A percentile compares a stretch with the other conserved stretches of the same genome.
Evolutionary conservation across 495 filamentous ascomycete genomes (phyloP).

Genomic region (Podospora appendiculata): DNA sequence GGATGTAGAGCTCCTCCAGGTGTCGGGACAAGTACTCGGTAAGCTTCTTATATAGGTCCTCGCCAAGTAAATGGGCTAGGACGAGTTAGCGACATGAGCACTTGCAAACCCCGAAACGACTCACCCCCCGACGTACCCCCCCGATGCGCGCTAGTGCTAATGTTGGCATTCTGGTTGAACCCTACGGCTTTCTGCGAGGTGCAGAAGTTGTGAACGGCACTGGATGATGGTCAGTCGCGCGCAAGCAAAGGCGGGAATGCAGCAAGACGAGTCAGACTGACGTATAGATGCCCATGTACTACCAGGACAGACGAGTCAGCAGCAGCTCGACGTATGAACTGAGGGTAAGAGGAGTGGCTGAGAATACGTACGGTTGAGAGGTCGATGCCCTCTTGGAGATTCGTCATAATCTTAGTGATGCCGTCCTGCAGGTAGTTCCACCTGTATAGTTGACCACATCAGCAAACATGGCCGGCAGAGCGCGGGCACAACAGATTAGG

Average conservation of each 20-base stretch:
- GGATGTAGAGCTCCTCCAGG: constrained; percentile 53
- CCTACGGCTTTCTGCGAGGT: constrained; percentile 89
- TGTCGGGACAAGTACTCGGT: constrained; percentile 75
- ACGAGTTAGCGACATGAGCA: too few relatives aligned
- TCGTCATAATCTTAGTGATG: constrained; percentile 86
- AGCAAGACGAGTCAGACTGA: constrained; percentile 31
- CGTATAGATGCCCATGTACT: constrained; percentile 98
- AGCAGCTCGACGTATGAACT: background rate
- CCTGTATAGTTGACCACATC: constrained; percentile 34
- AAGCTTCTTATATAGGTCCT: constrained; percentile 90
- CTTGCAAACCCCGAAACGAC: too few relatives aligned
- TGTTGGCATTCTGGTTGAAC: constrained; percentile 20
- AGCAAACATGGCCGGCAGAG: constrained; percentile 10
- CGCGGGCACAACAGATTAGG: background rate
- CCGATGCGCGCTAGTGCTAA: constrained; percentile 52
- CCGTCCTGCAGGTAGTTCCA: constrained; percentile 86
- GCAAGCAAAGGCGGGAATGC: background rate
- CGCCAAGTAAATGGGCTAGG: constrained; percentile 83
- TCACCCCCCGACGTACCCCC: constrained; percentile 53
- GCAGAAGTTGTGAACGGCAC: constrained; percentile 97
- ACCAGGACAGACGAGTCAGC: constrained; percentile 5
- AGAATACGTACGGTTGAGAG: constrained; percentile 65
- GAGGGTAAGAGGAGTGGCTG: background rate
- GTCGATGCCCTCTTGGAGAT: constrained; percentile 85
- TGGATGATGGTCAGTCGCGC: constrained; percentile 28